Evolutionary conservation across 2,329 filamentous ascomycete genomes (phyloP), one percentile per base, ranked within the genome.

Genomic region (Cladosporium cucumerinum): DNA sequence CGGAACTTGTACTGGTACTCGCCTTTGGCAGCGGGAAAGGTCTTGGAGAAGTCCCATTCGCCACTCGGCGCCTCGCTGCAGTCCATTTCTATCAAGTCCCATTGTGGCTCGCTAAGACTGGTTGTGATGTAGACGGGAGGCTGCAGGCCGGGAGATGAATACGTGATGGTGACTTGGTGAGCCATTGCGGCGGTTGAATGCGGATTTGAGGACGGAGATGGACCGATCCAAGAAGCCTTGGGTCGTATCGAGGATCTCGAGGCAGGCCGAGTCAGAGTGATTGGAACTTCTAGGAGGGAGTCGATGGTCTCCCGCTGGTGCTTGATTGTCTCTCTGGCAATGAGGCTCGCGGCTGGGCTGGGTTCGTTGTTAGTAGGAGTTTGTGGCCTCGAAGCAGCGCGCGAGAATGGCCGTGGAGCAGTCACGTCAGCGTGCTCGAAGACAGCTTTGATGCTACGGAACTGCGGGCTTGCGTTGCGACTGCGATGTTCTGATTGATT

Each of bases 1-100:
- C 88, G 84, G 70, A 93, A 89, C 76, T 92, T 93, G 82, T 92
- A 93, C 71, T 90, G 87, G 69, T 91, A 86, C 65, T 86, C 83
- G 55, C 85, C 82, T 25, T 84, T 84, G 25, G 84, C 79, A 21
- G 85, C 79, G 39, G 82, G 74, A 52, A 91, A 80, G 0, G 81
- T 76, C 65, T 86, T 86, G 14, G 82, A 73, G 65, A 86, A 78
- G 62, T 87, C 74, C 46, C 48, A 39, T 21, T 65, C 57, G 39
- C 83, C 78, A 4, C 81, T 77, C 11, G 83, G 81, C 32, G 79
- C 78, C 4, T 79, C 79, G 6, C 74, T 70, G 65, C 77, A 81
- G 11, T 84, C 75, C 89, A 93, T 91, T 77, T 91, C 87, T 55
- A 85, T 78, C 1, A 85, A 83, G 48, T 85, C 75, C 90, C 90